phyloP scores from a whole-genome alignment of 352 stramenopile species.

The Plasmopara viticola region DNA sequence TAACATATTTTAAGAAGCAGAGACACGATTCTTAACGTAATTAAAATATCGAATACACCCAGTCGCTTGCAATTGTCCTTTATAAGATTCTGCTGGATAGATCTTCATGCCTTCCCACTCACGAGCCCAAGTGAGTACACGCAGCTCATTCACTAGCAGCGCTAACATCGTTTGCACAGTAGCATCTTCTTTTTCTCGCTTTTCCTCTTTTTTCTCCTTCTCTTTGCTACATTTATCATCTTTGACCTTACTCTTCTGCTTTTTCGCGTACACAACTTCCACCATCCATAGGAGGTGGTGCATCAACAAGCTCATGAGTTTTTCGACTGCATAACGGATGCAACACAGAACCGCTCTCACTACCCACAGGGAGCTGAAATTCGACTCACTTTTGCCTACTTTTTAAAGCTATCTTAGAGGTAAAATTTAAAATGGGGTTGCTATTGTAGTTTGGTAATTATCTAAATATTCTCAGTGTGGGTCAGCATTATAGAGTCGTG shows the following conservation, averaged over 20 bases:
- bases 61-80: constrained; percentile 80
- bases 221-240: constrained; percentile 73
- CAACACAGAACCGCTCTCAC: constrained; percentile 48
- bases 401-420: too few relatives aligned
- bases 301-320: constrained; percentile 55
- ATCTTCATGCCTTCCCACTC: constrained; percentile 61
- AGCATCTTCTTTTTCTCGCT: constrained; percentile 69
- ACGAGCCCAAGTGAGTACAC: constrained; percentile 67
- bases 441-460: too few relatives aligned
- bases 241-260: constrained; percentile 43
- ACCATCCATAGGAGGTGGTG: constrained; percentile 36
- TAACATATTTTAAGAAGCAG: too few relatives aligned
- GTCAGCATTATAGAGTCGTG: constrained; percentile 3
- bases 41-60: constrained; percentile 81
- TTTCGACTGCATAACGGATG: constrained; percentile 41
- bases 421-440: too few relatives aligned
- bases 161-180: constrained; percentile 65
- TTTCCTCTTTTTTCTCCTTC: constrained; percentile 82
- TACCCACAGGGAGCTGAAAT: constrained; percentile 55
- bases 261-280: constrained; percentile 39
- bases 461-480: not conserved
- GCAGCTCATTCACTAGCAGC: constrained; percentile 56
- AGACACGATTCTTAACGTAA: constrained; percentile 43
- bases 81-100: constrained; percentile 83
- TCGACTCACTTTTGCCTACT: constrained; percentile 45